Percentiles rank a stretch among this genome's conserved stretches.
These are phyloP conservation scores for Petunia axillaris DNA, from an alignment of 257 asterid genomes.

Conservation along the genomic window DNA sequence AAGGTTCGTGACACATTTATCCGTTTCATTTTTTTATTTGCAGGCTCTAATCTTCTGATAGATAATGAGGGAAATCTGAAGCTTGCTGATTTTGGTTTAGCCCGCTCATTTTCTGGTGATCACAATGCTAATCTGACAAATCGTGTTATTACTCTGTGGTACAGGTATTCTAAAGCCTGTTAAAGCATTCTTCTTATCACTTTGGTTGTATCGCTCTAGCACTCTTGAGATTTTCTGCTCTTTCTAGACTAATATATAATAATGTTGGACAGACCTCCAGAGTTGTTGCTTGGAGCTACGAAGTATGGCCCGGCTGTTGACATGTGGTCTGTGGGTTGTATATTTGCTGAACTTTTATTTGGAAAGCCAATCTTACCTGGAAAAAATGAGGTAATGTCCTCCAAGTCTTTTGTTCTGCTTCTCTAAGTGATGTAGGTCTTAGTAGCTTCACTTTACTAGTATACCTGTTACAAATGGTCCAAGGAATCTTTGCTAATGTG, in stretches of 20 bases:
- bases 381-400: constrained; percentile 67
- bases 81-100: constrained; percentile 97
- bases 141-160: constrained; percentile 96
- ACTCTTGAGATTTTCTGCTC: constrained; percentile 13
- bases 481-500: not conserved
- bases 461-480: not conserved
- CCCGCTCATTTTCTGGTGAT: constrained; percentile 82
- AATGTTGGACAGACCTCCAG: constrained; percentile 75
- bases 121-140: constrained; percentile 86
- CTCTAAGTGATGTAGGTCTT: constrained; percentile 10
- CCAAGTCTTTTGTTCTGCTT: constrained; percentile 9
- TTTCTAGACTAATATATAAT: constrained; percentile 15
- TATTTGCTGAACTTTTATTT: constrained; percentile 88
- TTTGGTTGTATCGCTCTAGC: constrained; percentile 1
- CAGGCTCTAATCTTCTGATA: constrained; percentile 96
- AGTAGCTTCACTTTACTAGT: constrained; percentile 9
- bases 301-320: constrained; percentile 97
- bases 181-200: constrained; percentile 22
- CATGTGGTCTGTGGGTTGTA: constrained; percentile 99
- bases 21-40: constrained; percentile 29
- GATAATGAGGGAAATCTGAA: constrained; percentile 95
- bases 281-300: constrained; percentile 95
- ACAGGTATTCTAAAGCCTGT: constrained; percentile 57
- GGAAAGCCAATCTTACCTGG: constrained; percentile 91
- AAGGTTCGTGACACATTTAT: constrained; percentile 15